A percentile compares a stretch with the other conserved stretches of the same genome.
Evolutionary conservation across 331 rosid genomes (phyloP).

Genomic region (Malus hybrid): DNA sequence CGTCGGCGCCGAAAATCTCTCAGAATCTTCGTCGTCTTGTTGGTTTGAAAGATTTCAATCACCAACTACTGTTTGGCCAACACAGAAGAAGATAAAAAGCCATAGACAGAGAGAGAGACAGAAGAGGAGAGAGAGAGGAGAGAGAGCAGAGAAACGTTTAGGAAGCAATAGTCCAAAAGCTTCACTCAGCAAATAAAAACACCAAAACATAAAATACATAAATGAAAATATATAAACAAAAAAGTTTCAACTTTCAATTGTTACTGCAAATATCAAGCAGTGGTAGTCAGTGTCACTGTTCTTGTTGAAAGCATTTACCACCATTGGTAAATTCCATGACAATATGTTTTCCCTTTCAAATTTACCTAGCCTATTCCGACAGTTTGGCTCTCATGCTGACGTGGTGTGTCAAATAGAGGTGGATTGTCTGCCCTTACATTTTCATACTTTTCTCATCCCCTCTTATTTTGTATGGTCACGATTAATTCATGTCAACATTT

Average conservation of each 20-base stretch:
- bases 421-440: no score
- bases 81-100: conserved; percentile 53
- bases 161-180: conserved; percentile 57
- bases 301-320: background rate
- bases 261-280: background rate
- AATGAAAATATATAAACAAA: background rate
- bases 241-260: background rate
- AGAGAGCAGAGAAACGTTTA: conserved; percentile 14
- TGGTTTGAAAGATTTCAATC: conserved; percentile 27
- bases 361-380: no score
- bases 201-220: conserved; percentile 16
- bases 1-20: background rate
- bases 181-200: conserved; percentile 22
- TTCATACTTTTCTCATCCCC: no score
- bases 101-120: conserved; percentile 21
- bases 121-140: conserved; percentile 32
- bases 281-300: background rate
- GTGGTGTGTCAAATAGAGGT: no score
- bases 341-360: no score
- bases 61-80: conserved; percentile 32
- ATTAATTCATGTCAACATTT: no score
- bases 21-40: conserved; percentile 8
- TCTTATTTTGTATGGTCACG: no score
- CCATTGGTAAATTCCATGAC: background rate
- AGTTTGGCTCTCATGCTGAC: no score